Percentiles rank a stretch among this genome's conserved stretches.
phyloP scores from a whole-genome alignment of 1,284 basidiomycete genomes.

The Moesziomyces antarcticus region DNA sequence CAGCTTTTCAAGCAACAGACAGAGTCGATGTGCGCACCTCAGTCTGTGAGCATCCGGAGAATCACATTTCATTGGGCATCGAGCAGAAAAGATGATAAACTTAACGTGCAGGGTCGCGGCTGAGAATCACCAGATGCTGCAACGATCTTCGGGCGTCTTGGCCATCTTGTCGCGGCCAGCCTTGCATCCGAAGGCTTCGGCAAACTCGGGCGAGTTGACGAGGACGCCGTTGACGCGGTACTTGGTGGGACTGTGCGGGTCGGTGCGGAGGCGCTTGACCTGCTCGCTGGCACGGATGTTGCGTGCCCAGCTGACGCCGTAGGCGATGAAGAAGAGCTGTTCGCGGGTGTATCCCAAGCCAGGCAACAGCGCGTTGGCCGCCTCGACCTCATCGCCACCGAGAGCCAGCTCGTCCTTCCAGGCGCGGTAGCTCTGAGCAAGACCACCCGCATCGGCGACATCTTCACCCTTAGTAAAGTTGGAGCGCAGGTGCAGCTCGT shows the following conservation, averaged over 20 bases:
- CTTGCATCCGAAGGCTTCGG: conserved; percentile 61
- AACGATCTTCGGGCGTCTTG: conserved; percentile 45
- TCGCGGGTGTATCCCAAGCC: conserved; percentile 66
- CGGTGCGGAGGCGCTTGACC: conserved; percentile 59
- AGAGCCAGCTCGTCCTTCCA: conserved; percentile 63
- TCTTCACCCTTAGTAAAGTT: conserved; percentile 75
- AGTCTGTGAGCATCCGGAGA: too few relatives aligned
- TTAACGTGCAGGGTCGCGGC: too few relatives aligned
- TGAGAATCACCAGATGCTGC: conserved; percentile 58
- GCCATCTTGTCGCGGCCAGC: conserved; percentile 60
- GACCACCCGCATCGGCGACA: conserved; percentile 73
- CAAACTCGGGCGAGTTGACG: conserved; percentile 59
- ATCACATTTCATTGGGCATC: too few relatives aligned
- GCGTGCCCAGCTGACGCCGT: conserved; percentile 59
- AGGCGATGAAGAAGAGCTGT: conserved; percentile 69
- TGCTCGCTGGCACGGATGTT: conserved; percentile 58
- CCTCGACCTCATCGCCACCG: conserved; percentile 52
- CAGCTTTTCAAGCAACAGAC: too few relatives aligned
- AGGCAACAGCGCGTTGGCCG: conserved; percentile 64
- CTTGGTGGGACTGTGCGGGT: conserved; percentile 65
- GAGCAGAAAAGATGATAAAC: too few relatives aligned
- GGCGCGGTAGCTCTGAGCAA: conserved; percentile 67
- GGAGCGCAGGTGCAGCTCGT: conserved; percentile 84
- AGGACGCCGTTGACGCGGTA: conserved; percentile 61
- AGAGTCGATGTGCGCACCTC: too few relatives aligned